Conservation (phyloP, 2,329 filamentous ascomycete species). For the Alternaria alternata region DNA sequence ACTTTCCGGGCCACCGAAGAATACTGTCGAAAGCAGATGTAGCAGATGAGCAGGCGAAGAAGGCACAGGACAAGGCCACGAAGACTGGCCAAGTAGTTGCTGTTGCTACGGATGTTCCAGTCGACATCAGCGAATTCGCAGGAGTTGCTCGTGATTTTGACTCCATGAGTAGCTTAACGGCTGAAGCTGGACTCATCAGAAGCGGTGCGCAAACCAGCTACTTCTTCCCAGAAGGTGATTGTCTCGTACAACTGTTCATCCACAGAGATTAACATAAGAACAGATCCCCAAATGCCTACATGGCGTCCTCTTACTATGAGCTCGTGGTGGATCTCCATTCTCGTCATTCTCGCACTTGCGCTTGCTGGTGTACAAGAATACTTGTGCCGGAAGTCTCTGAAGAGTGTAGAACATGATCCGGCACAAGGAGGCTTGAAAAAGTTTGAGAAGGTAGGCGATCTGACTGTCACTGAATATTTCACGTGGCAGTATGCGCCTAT, state of each 20-base stretch:
- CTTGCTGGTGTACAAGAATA: constrained; percentile 49
- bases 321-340: constrained; percentile 46
- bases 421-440: no score
- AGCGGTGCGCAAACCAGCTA: constrained; percentile 46
- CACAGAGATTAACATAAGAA: constrained; percentile 3
- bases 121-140: constrained; percentile 54
- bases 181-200: constrained; percentile 23
- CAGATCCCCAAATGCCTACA: constrained; percentile 50
- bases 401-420: no score
- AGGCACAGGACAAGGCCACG: constrained; percentile 54
- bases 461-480: constrained; percentile 43
- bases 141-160: constrained; percentile 46
- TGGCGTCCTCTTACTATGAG: constrained; percentile 53
- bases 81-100: constrained; percentile 56
- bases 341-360: constrained; percentile 44
- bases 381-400: constrained; percentile 28
- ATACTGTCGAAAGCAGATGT: constrained; percentile 29
- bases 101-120: constrained; percentile 49
- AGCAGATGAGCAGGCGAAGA: constrained; percentile 33
- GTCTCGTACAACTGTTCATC: background rate
- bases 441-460: constrained; percentile 26
- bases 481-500: constrained; percentile 54
- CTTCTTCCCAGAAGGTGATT: constrained; percentile 46
- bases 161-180: constrained; percentile 36
- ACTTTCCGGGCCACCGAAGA: constrained; percentile 31